phyloP scores from a whole-genome alignment of 768 basidiomycete genomes.

The Lactifluus volemus region DNA sequence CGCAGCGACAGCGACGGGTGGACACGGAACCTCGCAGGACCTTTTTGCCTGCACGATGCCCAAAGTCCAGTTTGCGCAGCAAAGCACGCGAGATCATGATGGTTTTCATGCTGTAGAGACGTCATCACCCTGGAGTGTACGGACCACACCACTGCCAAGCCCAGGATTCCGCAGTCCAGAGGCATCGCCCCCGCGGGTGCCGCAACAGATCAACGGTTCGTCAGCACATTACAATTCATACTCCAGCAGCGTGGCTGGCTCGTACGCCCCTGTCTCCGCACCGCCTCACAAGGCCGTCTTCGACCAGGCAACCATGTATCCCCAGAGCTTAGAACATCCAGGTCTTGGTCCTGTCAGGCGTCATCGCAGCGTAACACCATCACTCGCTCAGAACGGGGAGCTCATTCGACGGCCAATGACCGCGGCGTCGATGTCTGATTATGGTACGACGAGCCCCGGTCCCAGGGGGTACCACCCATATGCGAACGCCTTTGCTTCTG shows the following conservation, averaged over 20 bases:
- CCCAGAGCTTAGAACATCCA: slow-evolving; percentile 31
- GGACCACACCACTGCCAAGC: slow-evolving; percentile 10
- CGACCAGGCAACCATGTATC: slow-evolving; percentile 47
- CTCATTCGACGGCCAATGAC: slow-evolving; percentile 40
- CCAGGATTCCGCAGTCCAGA: slow-evolving; percentile 14
- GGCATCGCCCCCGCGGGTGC: slow-evolving; percentile 15
- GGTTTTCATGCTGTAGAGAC: slow-evolving; percentile 6
- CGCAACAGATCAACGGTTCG: slow-evolving; percentile 10
- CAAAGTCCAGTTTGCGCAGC: slow-evolving; percentile 14
- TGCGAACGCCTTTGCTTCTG: slow-evolving; percentile 20
- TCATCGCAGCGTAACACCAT: slow-evolving; percentile 73
- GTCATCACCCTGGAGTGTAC: slow-evolving; percentile 13
- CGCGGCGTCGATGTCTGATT: slow-evolving; percentile 22
- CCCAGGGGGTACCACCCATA: slow-evolving; percentile 31
- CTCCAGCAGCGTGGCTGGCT: slow-evolving; percentile 25
- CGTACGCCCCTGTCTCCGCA: slow-evolving; percentile 46
- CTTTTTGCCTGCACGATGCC: slow-evolving; percentile 3
- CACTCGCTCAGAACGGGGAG: slow-evolving; percentile 41
- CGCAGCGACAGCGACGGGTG: neutral
- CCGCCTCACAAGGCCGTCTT: slow-evolving; percentile 63
- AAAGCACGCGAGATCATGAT: slow-evolving; percentile 9
- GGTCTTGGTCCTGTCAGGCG: slow-evolving; percentile 57
- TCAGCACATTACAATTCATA: slow-evolving; percentile 8
- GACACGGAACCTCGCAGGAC: neutral
- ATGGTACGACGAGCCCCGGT: slow-evolving; percentile 3